Percentiles rank a stretch among this genome's conserved stretches.
Conservation (phyloP, 495 filamentous ascomycete species). For the Hyphodiscus hymeniophilus region DNA sequence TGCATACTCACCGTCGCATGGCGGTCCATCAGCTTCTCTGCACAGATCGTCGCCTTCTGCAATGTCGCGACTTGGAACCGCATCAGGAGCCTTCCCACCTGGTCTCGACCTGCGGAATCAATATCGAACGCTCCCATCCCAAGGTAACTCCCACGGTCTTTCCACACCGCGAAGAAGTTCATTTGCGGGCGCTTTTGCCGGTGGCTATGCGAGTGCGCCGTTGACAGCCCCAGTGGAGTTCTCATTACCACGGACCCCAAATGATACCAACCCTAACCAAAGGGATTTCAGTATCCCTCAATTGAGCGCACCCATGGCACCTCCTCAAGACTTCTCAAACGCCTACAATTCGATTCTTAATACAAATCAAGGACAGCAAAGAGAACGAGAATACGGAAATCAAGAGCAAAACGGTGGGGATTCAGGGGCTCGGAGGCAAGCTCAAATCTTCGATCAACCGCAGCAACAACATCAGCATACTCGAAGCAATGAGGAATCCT, state of each 20-base stretch:
- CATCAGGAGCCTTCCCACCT: conserved; percentile 20
- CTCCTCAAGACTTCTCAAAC: conserved; percentile 38
- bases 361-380: conserved; percentile 8
- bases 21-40: conserved; percentile 7
- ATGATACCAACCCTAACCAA: conserved; percentile 24
- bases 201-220: conserved; percentile 42
- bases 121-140: conserved; percentile 35
- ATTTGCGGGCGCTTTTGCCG: conserved; percentile 18
- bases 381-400: conserved; percentile 16
- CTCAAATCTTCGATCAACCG: conserved; percentile 27
- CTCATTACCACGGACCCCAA: conserved; percentile 38
- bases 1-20: conserved; percentile 35
- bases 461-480: conserved; percentile 24
- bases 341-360: conserved; percentile 18
- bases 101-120: conserved; percentile 34
- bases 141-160: conserved; percentile 31
- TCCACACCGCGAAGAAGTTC: conserved; percentile 32
- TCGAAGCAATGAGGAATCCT: conserved; percentile 15
- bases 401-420: conserved; percentile 22
- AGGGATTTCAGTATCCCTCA: conserved; percentile 45
- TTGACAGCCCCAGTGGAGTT: conserved; percentile 46
- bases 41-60: conserved; percentile 19
- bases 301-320: conserved; percentile 46
- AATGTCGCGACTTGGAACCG: conserved; percentile 19
- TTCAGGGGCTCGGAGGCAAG: conserved; percentile 35